Evolutionary conservation across 106 monocot genomes (phyloP), one percentile per base, ranked within the genome.

Genomic region (Vanilla planifolia): DNA sequence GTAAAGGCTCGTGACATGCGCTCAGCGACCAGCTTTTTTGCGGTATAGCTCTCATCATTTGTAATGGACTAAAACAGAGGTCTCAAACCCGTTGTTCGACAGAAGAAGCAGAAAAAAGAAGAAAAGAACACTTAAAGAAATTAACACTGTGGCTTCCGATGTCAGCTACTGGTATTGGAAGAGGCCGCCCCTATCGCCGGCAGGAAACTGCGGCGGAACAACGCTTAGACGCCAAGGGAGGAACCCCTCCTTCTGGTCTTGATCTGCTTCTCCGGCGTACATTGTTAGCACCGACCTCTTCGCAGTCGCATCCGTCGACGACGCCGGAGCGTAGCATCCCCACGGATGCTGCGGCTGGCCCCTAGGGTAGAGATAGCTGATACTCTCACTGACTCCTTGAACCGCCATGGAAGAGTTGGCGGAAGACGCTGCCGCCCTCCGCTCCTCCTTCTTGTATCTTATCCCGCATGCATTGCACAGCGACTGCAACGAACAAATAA

Each of bases 381-480:
- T 68, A 13, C 57, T 67, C 4, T 30, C 36, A 6, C 48, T 8
- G 20, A 58, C 13, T 14, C 34, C 55, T 13, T 43, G 5, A 6
- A 53, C 39, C 43, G 74, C 16, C 13, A 67, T 22, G 5, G 69
- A 16, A n/a, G n/a, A n/a, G n/a, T n/a, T n/a, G 0, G 74, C 16
- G 1, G 80, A 20, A 25, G 92, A 68, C 1, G 88, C 79, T 1
- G 96, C 96, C 1, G 91, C 86, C 2, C 90, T 63, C 51, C 96
- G 26, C 60, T 96, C 91, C 60, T 96, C 96, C 46, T 96, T 96
- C 78, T 96, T 96, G 87, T 84, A 96, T 2, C 96, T 69, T 36
- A 96, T 96, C 17, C 96, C 96, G 30, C 96, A 96, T 0, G 96
- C 96, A 55, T 96, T 96, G 69, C 96, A 96, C 51, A 96, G 67